Evolutionary conservation across 2,329 filamentous ascomycete species (phyloP).

Genomic region (Colletotrichum graminicola): DNA sequence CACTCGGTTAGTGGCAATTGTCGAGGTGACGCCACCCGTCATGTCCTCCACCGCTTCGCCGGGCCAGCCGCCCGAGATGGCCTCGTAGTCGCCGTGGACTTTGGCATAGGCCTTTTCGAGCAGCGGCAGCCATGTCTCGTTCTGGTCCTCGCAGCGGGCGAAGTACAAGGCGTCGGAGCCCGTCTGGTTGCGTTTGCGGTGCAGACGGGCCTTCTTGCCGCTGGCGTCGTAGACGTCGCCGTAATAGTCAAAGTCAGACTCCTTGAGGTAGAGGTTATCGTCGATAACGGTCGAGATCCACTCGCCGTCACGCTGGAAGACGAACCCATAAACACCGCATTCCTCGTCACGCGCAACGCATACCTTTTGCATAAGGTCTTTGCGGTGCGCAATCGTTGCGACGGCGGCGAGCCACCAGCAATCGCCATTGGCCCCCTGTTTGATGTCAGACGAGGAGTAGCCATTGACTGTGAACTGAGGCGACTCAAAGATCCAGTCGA

Average conservation of each 20-base stretch:
- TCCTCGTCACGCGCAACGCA: constrained; percentile 76
- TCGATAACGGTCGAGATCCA: constrained; percentile 80
- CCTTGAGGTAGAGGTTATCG: constrained; percentile 65
- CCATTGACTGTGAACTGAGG: constrained; percentile 57
- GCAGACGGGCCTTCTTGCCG: constrained; percentile 69
- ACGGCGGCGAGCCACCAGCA: constrained; percentile 81
- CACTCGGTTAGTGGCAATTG: constrained; percentile 68
- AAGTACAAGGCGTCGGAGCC: constrained; percentile 79
- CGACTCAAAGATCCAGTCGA: constrained; percentile 58
- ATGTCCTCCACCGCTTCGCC: constrained; percentile 64
- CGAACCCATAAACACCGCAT: constrained; percentile 79
- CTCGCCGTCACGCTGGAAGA: constrained; percentile 78
- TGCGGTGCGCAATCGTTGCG: constrained; percentile 75
- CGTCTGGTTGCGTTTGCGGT: constrained; percentile 73
- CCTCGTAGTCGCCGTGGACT: constrained; percentile 77
- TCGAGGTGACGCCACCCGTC: constrained; percentile 68
- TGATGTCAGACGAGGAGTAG: constrained; percentile 57
- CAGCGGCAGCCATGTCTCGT: constrained; percentile 81
- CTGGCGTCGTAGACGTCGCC: constrained; percentile 53
- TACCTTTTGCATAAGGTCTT: constrained; percentile 73
- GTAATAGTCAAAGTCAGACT: constrained; percentile 44
- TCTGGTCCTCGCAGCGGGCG: constrained; percentile 74
- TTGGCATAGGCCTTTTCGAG: constrained; percentile 85
- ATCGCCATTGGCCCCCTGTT: constrained; percentile 68
- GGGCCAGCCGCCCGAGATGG: constrained; percentile 76